Evolutionary conservation across 176 grass and related monocot genomes (phyloP).

Genomic region (Microstegium vimineum): DNA sequence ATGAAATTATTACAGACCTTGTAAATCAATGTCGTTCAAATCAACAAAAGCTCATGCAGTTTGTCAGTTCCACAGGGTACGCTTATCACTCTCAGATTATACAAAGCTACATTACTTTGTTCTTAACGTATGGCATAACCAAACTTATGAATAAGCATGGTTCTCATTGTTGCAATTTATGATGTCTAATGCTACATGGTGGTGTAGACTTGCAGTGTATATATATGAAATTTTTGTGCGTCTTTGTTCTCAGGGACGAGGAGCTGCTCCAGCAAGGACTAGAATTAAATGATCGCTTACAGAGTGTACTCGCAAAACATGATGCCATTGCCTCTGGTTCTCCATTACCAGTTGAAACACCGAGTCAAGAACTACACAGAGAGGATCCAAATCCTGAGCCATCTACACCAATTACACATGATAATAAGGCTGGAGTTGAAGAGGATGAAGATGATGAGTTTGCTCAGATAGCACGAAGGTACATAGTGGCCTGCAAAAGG

Average conservation of each 20-base stretch:
- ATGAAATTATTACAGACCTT: constrained; percentile 88
- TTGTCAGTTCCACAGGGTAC: constrained; percentile 78
- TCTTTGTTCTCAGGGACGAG: constrained; percentile 61
- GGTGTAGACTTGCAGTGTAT: not conserved
- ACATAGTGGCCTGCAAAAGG: not conserved
- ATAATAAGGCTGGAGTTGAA: constrained; percentile 26
- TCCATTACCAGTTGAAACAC: constrained; percentile 36
- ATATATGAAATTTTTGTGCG: not conserved
- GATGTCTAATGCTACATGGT: not conserved
- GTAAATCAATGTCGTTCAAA: constrained; percentile 72
- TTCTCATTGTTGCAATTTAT: not conserved
- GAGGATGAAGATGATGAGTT: constrained; percentile 87
- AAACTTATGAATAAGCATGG: not conserved
- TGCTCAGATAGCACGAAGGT: constrained; percentile 85
- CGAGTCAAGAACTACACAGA: constrained; percentile 29
- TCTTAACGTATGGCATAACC: not conserved
- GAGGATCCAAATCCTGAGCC: constrained; percentile 23
- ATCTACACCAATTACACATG: constrained; percentile 18
- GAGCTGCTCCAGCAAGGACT: constrained; percentile 71
- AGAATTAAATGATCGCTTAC: constrained; percentile 73
- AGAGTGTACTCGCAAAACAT: constrained; percentile 71
- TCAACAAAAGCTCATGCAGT: constrained; percentile 66
- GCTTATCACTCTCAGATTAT: constrained; percentile 1
- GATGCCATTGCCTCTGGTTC: constrained; percentile 69
- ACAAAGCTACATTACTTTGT: not conserved